Evolutionary conservation across 768 basidiomycete genomes (phyloP).

Genomic region (Pleurotus salmoneostramineus): DNA sequence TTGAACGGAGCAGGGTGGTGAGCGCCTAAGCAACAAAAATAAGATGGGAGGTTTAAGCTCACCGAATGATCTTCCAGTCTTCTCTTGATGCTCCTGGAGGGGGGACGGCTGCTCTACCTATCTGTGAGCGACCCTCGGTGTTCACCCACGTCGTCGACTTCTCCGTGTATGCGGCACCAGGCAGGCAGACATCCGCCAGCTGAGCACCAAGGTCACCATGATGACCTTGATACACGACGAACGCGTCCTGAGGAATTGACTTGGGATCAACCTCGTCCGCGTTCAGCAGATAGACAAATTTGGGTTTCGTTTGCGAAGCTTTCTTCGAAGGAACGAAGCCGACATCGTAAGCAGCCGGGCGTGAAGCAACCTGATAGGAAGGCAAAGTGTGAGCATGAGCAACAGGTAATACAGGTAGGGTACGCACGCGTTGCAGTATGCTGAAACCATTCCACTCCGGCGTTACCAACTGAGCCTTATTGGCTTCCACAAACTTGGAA

Average conservation of each 20-base stretch:
- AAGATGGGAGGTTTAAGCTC: constrained; percentile 15
- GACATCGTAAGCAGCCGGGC: constrained; percentile 91
- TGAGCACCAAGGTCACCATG: constrained; percentile 97
- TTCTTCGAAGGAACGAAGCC: constrained; percentile 87
- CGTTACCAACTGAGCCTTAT: constrained; percentile 72
- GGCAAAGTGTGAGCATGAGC: neutral
- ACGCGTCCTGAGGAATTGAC: constrained; percentile 86
- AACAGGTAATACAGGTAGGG: neutral
- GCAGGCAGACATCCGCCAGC: constrained; percentile 94
- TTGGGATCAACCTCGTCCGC: constrained; percentile 91
- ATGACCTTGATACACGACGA: constrained; percentile 98
- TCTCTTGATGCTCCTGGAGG: constrained; percentile 95
- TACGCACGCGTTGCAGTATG: constrained; percentile 82
- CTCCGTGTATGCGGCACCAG: constrained; percentile 93
- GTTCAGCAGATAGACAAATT: constrained; percentile 95
- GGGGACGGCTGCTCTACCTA: constrained; percentile 87
- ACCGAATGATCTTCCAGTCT: constrained; percentile 97
- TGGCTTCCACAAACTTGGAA: constrained; percentile 73
- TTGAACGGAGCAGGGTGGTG: neutral
- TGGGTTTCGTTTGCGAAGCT: constrained; percentile 73
- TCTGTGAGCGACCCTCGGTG: constrained; percentile 90
- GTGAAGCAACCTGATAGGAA: constrained; percentile 70
- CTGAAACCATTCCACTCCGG: constrained; percentile 96
- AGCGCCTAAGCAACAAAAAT: neutral
- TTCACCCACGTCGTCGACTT: constrained; percentile 90